phyloP scores from a whole-genome alignment of 106 monocot species.

The Acorus calamus region DNA sequence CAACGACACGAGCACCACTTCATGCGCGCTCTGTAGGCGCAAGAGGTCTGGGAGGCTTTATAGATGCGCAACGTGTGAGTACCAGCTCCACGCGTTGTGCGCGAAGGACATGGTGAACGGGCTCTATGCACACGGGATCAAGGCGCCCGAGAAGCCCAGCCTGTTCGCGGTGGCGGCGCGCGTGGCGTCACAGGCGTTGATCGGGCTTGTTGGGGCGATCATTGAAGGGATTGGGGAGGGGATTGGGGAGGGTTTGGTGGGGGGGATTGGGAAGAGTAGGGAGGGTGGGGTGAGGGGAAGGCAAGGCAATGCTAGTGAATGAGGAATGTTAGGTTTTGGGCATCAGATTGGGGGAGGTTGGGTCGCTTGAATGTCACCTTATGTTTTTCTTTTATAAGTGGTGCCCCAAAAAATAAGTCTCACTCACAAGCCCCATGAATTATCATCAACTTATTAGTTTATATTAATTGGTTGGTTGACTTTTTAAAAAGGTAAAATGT shows the following conservation, averaged over 20 bases:
- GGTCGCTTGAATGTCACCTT: too few relatives aligned
- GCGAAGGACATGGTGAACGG: slow-evolving; percentile 59
- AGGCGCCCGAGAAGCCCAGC: slow-evolving; percentile 31
- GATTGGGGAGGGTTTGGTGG: slow-evolving; percentile 42
- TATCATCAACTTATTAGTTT: too few relatives aligned
- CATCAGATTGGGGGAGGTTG: too few relatives aligned
- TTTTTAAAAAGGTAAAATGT: too few relatives aligned
- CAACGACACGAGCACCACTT: not conserved
- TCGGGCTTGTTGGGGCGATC: slow-evolving; percentile 41
- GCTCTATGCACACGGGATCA: slow-evolving; percentile 39
- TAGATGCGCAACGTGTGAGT: slow-evolving; percentile 34
- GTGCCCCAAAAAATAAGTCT: too few relatives aligned
- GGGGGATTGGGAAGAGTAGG: slow-evolving; percentile 29
- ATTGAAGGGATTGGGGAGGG: slow-evolving; percentile 83
- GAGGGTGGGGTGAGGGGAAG: too few relatives aligned
- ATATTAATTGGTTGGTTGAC: too few relatives aligned
- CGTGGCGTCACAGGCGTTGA: slow-evolving; percentile 31
- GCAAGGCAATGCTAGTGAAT: too few relatives aligned
- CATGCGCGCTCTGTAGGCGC: slow-evolving; percentile 33
- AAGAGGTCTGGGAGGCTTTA: slow-evolving; percentile 36
- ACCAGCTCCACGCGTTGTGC: slow-evolving; percentile 37
- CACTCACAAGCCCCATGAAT: too few relatives aligned
- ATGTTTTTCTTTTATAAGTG: too few relatives aligned
- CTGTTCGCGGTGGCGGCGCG: slow-evolving; percentile 24
- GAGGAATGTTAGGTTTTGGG: too few relatives aligned